Evolutionary conservation across 768 basidiomycete species (phyloP), one percentile per base, ranked within the genome.

Genomic region (Mycena filopes): DNA sequence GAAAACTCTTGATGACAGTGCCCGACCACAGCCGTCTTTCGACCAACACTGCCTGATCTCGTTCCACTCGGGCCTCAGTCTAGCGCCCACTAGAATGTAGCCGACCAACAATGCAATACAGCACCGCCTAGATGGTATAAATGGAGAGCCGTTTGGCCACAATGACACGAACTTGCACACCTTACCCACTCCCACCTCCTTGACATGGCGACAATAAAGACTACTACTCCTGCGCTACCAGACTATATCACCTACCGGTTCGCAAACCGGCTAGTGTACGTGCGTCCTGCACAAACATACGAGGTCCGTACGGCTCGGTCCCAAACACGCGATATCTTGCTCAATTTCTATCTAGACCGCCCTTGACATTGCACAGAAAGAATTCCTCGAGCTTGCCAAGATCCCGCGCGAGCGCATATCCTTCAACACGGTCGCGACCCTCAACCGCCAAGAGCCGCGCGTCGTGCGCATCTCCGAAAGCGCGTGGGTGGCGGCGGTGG

Each of bases 191-290:
- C 16, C 41, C 29, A 7, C 26, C 25, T 18, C 20, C 51, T n/a
- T 29, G 26, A 29, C 55, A 67, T 66, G 67, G 68, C 69, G 42
- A 65, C 58, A 12, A 70, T 68, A 38, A 70, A 68, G 49, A 67
- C 71, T 10, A 38, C 69, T 5, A 66, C 64, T 7, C 62, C 70
- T 6, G 64, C 74, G 5, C 77, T 78, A 13, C 70, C 80, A 7
- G 84, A 87, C 41, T 78, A 87, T 55, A 74, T 88, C 62, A 87
- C 83, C 20, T 88, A 87, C 61, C 81, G 84, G 28, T 75, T 76
- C 7, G 71, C 78, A 0, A 71, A 75, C 10, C 70, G 80, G 28
- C 75, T 86, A n/a, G 83, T 87, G 18, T 87, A 86, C 47, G 87
- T 89, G 1, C 80, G 78, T 1, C 82, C 81, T 0, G 78, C 82